Percentiles rank a stretch among this genome's conserved stretches.
Evolutionary conservation across 1,284 basidiomycete genomes (phyloP).

Genomic region (Sporisorium exsertum): DNA sequence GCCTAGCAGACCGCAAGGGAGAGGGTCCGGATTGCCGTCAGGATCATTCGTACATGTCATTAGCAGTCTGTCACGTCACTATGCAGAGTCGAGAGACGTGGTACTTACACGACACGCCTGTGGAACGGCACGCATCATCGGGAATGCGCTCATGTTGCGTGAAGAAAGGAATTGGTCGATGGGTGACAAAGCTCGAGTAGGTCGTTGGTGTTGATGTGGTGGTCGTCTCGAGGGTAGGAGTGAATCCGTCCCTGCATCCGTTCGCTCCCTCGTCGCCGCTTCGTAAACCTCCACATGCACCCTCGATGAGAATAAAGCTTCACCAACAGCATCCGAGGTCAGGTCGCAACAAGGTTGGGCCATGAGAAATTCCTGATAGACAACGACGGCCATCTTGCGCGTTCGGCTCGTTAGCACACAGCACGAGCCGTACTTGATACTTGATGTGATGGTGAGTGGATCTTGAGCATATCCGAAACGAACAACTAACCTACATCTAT

Average conservation of each 20-base stretch:
- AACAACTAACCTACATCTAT: too few species aligned
- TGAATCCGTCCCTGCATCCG: not conserved
- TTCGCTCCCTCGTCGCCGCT: too few species aligned
- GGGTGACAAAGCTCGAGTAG: not conserved
- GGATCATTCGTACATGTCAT: not conserved
- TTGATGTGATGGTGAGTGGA: too few species aligned
- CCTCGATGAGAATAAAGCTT: not conserved
- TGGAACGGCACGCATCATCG: conserved; percentile 29
- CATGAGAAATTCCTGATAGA: too few species aligned
- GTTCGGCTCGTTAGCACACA: too few species aligned
- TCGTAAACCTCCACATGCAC: conserved; percentile 8
- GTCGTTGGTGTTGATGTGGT: not conserved
- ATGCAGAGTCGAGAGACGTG: not conserved
- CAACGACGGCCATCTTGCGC: too few species aligned
- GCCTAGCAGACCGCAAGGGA: conserved; percentile 7
- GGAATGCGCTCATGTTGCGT: conserved; percentile 31
- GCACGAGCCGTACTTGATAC: too few species aligned
- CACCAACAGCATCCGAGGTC: not conserved
- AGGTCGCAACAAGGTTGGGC: too few species aligned
- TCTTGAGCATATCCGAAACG: too few species aligned
- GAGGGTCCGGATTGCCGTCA: not conserved
- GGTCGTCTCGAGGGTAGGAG: not conserved
- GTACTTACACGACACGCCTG: conserved; percentile 35
- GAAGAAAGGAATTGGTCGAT: not conserved
- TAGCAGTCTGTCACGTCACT: not conserved